Percentiles rank a stretch among this genome's conserved stretches.
Evolutionary conservation across 1,284 basidiomycete genomes (phyloP).

Genomic region (Rhizopogon parksii): DNA sequence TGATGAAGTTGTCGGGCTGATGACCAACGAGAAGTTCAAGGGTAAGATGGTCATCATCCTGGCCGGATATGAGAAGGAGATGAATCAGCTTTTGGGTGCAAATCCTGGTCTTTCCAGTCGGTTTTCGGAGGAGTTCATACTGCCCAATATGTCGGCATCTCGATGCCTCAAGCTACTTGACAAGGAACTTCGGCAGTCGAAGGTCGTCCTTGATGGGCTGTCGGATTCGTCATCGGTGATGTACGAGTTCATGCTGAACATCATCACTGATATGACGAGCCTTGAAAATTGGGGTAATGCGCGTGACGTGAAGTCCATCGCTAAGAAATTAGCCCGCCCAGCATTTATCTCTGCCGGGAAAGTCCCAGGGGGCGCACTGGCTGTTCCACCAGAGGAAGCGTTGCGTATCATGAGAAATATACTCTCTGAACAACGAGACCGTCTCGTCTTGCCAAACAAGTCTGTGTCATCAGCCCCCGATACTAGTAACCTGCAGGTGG

Average conservation of each 20-base stretch:
- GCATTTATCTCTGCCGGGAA: conserved; percentile 16
- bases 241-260: conserved; percentile 27
- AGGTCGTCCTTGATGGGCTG: conserved; percentile 31
- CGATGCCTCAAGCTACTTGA: conserved; percentile 40
- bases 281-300: conserved; percentile 52
- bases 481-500: neutral
- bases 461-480: neutral
- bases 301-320: conserved; percentile 43
- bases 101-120: conserved; percentile 54
- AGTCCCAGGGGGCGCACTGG: neutral
- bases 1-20: conserved; percentile 49
- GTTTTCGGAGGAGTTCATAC: conserved; percentile 47
- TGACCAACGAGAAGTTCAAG: conserved; percentile 45
- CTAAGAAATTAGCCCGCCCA: conserved; percentile 34
- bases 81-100: conserved; percentile 44
- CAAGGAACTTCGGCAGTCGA: conserved; percentile 34
- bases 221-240: conserved; percentile 24
- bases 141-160: conserved; percentile 39
- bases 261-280: conserved; percentile 33
- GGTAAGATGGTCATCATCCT: conserved; percentile 52
- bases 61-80: conserved; percentile 56
- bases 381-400: conserved; percentile 19
- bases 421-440: conserved; percentile 20
- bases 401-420: conserved; percentile 24
- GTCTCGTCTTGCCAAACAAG: conserved; percentile 7